These are phyloP conservation scores for Penicillium psychrofluorescens DNA, from an alignment of 495 filamentous ascomycete species.

Conservation along the genomic window DNA sequence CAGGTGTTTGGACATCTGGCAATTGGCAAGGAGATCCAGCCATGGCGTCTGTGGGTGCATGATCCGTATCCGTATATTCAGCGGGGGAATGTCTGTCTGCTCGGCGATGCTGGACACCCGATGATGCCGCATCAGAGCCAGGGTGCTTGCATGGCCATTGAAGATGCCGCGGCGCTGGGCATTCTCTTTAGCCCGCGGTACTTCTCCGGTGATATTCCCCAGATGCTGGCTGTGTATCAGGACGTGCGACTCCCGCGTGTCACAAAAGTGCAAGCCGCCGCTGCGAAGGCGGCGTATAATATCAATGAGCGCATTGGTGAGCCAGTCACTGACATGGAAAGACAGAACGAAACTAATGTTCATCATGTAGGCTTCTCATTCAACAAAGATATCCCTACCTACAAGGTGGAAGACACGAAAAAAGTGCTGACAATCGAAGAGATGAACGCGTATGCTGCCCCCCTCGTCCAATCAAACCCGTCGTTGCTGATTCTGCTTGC, in stretches of 20 bases:
- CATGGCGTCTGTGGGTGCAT: slow-evolving; percentile 44
- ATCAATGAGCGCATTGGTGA: slow-evolving; percentile 44
- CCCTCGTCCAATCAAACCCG: not conserved
- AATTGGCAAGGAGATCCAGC: slow-evolving; percentile 38
- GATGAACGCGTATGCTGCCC: slow-evolving; percentile 39
- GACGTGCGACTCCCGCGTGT: slow-evolving; percentile 35
- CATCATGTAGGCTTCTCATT: slow-evolving; percentile 32
- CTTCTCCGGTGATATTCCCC: slow-evolving; percentile 32
- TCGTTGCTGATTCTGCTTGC: slow-evolving; percentile 1
- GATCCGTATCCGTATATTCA: slow-evolving; percentile 36
- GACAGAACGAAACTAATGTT: not conserved
- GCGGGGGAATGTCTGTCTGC: slow-evolving; percentile 24
- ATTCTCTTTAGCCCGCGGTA: slow-evolving; percentile 37
- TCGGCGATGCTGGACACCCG: slow-evolving; percentile 36
- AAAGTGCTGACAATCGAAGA: slow-evolving; percentile 45
- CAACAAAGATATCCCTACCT: slow-evolving; percentile 33
- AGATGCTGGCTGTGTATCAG: slow-evolving; percentile 36
- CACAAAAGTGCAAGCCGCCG: slow-evolving; percentile 36
- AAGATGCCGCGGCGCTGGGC: slow-evolving; percentile 42
- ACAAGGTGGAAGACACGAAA: slow-evolving; percentile 40
- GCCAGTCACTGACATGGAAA: not conserved
- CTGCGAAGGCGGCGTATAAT: slow-evolving; percentile 40
- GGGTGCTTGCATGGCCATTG: slow-evolving; percentile 44
- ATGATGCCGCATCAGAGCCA: slow-evolving; percentile 49
- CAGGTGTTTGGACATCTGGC: slow-evolving; percentile 31